Evolutionary conservation across 176 grass and related monocot genomes (phyloP).

Genomic region (Phoenix dactylifera): DNA sequence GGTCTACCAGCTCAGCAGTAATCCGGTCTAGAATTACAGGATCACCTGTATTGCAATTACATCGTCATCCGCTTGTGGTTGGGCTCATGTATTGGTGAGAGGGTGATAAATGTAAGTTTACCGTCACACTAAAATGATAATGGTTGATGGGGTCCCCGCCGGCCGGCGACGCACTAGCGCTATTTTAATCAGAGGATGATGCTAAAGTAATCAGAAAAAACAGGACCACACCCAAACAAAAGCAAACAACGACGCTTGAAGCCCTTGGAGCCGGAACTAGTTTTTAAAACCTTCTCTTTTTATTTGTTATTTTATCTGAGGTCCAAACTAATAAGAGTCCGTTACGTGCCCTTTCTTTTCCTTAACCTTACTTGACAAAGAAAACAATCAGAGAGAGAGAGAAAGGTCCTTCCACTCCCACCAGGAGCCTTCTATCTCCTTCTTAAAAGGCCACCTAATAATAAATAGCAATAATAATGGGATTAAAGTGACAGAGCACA

Average conservation of each 20-base stretch:
- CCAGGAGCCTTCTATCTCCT: not conserved
- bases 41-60: no score
- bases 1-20: no score
- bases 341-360: no score
- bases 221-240: constrained; percentile 8
- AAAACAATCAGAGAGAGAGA: no score
- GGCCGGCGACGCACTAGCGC: not conserved
- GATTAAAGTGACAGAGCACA: not conserved
- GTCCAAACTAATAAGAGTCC: no score
- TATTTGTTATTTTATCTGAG: no score
- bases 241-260: not conserved
- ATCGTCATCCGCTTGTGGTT: no score
- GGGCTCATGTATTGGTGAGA: no score
- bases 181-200: constrained; percentile 23
- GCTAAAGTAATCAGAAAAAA: constrained; percentile 13
- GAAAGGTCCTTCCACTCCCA: not conserved
- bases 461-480: not conserved
- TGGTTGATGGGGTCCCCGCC: not conserved
- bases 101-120: no score
- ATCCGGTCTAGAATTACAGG: no score
- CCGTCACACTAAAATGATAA: not conserved
- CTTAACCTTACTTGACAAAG: no score
- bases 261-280: not conserved
- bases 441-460: not conserved
- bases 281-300: not conserved